Evolutionary conservation across 176 grass and related monocot genomes (phyloP).

Genomic region (Aegilops sharonensis): DNA sequence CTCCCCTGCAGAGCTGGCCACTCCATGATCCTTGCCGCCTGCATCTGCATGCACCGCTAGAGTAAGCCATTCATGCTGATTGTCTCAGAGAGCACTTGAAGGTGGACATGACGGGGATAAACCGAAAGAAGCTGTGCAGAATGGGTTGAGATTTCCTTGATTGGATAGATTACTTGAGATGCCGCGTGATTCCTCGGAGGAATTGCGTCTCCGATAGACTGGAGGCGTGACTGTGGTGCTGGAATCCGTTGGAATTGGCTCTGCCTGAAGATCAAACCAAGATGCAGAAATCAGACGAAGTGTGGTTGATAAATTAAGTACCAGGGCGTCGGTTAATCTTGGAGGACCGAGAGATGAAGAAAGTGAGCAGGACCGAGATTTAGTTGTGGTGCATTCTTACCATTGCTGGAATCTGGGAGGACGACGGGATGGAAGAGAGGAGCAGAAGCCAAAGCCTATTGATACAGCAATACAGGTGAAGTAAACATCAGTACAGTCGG

Average conservation of each 20-base stretch:
- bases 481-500: background rate
- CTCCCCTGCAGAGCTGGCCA: background rate
- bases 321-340: background rate
- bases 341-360: background rate
- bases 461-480: background rate
- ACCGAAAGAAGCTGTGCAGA: background rate
- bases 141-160: background rate
- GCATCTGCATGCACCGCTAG: conserved; percentile 13
- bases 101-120: background rate
- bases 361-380: background rate
- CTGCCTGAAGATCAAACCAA: background rate
- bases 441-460: background rate
- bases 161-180: background rate
- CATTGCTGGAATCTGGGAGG: background rate
- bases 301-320: background rate
- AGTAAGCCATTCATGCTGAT: background rate
- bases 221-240: background rate
- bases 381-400: background rate
- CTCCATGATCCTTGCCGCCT: background rate
- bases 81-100: background rate
- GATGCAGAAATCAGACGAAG: background rate
- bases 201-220: background rate
- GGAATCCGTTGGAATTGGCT: background rate
- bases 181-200: background rate
- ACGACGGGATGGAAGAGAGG: background rate